Conservation (phyloP, 352 stramenopile species). For the Phytophthora idaei region DNA sequence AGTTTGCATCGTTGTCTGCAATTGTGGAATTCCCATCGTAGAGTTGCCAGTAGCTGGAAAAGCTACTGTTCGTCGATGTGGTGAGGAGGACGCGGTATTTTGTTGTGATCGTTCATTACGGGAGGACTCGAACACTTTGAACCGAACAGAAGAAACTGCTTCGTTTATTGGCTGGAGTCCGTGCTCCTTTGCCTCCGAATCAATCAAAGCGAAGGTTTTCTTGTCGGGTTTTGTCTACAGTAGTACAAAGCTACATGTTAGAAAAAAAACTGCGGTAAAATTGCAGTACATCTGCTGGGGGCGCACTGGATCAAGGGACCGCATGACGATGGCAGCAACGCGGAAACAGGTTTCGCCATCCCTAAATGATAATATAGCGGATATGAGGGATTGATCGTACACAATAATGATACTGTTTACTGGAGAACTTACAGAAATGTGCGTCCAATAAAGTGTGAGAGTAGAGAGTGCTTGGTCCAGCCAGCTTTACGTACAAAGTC, state of each 20-base stretch:
- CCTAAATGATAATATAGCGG: constrained; percentile 20
- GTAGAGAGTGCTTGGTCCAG: constrained; percentile 71
- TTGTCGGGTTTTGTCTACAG: constrained; percentile 59
- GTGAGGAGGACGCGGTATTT: constrained; percentile 9
- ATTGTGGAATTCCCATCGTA: constrained; percentile 3
- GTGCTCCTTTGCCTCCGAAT: constrained; percentile 57
- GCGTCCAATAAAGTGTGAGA: constrained; percentile 77
- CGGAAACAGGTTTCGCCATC: constrained; percentile 56
- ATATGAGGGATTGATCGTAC: not conserved
- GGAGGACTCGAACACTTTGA: constrained; percentile 44
- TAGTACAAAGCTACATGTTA: constrained; percentile 1
- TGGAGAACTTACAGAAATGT: constrained; percentile 54
- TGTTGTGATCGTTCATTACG: constrained; percentile 8
- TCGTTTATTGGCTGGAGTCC: constrained; percentile 55
- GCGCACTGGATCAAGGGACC: constrained; percentile 48
- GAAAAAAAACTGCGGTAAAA: not conserved
- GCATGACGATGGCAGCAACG: constrained; percentile 53
- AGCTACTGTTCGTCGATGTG: constrained; percentile 21
- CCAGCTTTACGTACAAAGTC: constrained; percentile 77
- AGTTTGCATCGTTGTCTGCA: constrained; percentile 20
- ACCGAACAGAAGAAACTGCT: constrained; percentile 52
- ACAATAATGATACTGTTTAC: not conserved
- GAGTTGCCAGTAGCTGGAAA: not conserved
- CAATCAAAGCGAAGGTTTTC: constrained; percentile 60
- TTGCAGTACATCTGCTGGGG: not conserved